phyloP scores from a whole-genome alignment of 1,139 yeast genomes.

The Geotrichum restrictum region DNA sequence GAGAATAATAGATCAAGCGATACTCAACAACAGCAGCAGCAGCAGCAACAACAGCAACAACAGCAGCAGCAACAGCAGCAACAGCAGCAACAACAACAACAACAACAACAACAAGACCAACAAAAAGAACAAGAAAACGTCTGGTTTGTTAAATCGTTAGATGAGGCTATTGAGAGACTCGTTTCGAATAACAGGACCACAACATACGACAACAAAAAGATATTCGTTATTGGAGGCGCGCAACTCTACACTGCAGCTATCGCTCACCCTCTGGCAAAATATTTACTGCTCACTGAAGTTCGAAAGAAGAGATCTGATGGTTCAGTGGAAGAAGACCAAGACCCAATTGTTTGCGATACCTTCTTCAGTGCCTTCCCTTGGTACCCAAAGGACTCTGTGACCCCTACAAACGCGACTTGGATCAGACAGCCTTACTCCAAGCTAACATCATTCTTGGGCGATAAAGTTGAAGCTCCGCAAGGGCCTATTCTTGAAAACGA shows the following conservation, averaged over 20 bases:
- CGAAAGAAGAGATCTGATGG: constrained; percentile 31
- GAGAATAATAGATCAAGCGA: too few relatives aligned
- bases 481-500: constrained; percentile 48
- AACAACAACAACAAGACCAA: too few relatives aligned
- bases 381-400: constrained; percentile 22
- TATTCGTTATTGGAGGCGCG: constrained; percentile 91
- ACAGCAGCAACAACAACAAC: too few relatives aligned
- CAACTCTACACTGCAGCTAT: constrained; percentile 67
- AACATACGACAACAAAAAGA: constrained; percentile 28
- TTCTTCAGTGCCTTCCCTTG: constrained; percentile 49
- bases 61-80: too few relatives aligned
- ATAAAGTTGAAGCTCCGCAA: constrained; percentile 39
- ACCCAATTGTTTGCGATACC: constrained; percentile 49
- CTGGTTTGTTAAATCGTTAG: constrained; percentile 44
- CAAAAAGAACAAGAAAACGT: constrained; percentile 34
- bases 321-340: background rate
- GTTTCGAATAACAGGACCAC: constrained; percentile 19
- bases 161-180: constrained; percentile 41
- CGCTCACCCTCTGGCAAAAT: constrained; percentile 46
- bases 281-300: constrained; percentile 74
- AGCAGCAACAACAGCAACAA: constrained; percentile 21
- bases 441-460: constrained; percentile 43
- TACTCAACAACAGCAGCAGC: background rate
- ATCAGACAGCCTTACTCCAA: constrained; percentile 35
- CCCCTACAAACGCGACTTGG: constrained; percentile 34